phyloP scores from a whole-genome alignment of 208 protist species.

The Novymonas esmeraldas region DNA sequence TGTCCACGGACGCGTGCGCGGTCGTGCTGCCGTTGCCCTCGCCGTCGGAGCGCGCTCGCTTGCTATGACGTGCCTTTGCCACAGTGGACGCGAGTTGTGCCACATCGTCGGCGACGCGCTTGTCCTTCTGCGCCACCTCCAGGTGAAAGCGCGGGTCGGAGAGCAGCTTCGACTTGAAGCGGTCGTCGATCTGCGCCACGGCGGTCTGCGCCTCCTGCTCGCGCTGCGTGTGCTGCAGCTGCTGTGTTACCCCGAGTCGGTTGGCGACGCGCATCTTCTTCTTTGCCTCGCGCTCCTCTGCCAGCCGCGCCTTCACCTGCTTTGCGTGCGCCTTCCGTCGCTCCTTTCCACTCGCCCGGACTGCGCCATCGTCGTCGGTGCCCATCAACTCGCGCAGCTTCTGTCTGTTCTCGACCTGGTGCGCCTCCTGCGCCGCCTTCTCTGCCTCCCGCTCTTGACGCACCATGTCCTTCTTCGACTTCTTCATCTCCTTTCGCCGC shows the following conservation, averaged over 20 bases:
- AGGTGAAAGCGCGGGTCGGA: conserved; percentile 87
- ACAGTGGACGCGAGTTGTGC: conserved; percentile 73
- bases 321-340: conserved; percentile 73
- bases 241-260: conserved; percentile 59
- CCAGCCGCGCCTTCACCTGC: conserved; percentile 65
- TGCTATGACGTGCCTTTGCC: conserved; percentile 60
- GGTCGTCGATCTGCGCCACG: conserved; percentile 64
- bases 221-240: conserved; percentile 36
- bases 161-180: conserved; percentile 86
- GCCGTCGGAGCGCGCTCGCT: conserved; percentile 22
- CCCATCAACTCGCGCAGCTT: conserved; percentile 63
- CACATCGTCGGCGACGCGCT: conserved; percentile 63
- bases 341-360: conserved; percentile 65
- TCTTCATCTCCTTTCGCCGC: conserved; percentile 86
- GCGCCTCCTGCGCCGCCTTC: conserved; percentile 37
- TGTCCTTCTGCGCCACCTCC: conserved; percentile 76
- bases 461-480: conserved; percentile 83
- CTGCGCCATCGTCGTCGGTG: conserved; percentile 53
- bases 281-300: conserved; percentile 64
- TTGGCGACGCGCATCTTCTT: conserved; percentile 75
- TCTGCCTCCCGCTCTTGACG: conserved; percentile 65
- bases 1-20: conserved; percentile 24
- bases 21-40: background rate
- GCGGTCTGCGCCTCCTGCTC: conserved; percentile 44
- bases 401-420: conserved; percentile 50